Percentiles rank a stretch among this genome's conserved stretches.
Evolutionary conservation across 352 stramenopile species (phyloP).

Genomic region (Globisporangium spinosum): DNA sequence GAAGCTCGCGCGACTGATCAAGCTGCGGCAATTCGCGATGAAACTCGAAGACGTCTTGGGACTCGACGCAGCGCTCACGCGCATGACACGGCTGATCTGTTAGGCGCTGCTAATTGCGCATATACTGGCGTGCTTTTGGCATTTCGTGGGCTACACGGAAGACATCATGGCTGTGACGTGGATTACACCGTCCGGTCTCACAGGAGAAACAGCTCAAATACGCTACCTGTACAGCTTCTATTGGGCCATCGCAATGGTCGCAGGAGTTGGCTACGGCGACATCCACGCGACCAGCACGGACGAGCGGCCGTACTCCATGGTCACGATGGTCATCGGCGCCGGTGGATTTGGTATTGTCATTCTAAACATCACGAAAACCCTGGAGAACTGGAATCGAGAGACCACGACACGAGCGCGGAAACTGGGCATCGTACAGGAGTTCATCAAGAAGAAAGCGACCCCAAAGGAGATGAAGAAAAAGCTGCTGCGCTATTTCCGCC

Average conservation of each 20-base stretch:
- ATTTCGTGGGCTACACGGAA: conserved; percentile 50
- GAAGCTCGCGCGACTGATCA: conserved; percentile 68
- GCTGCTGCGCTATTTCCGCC: conserved; percentile 68
- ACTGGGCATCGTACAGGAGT: conserved; percentile 60
- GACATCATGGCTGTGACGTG: conserved; percentile 38
- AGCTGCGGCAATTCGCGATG: conserved; percentile 61
- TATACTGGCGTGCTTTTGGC: conserved; percentile 77
- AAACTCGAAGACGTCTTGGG: conserved; percentile 71
- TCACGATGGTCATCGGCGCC: conserved; percentile 68
- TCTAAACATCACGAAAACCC: conserved; percentile 78
- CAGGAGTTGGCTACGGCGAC: conserved; percentile 82
- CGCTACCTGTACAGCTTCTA: conserved; percentile 84
- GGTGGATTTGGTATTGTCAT: conserved; percentile 82
- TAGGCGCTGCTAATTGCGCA: conserved; percentile 72
- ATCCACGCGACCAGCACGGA: conserved; percentile 66
- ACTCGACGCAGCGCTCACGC: conserved; percentile 57
- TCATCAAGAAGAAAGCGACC: conserved; percentile 59
- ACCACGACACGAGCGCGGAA: conserved; percentile 46
- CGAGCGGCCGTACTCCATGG: conserved; percentile 70
- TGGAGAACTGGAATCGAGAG: conserved; percentile 77
- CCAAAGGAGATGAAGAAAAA: conserved; percentile 46
- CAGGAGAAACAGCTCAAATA: conserved; percentile 23
- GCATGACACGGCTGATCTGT: conserved; percentile 58
- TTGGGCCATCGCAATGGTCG: conserved; percentile 79
- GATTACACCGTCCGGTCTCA: conserved; percentile 32